These are phyloP conservation scores for Penicillium daleae DNA, from an alignment of 495 filamentous ascomycete species.

Conservation along the genomic window DNA sequence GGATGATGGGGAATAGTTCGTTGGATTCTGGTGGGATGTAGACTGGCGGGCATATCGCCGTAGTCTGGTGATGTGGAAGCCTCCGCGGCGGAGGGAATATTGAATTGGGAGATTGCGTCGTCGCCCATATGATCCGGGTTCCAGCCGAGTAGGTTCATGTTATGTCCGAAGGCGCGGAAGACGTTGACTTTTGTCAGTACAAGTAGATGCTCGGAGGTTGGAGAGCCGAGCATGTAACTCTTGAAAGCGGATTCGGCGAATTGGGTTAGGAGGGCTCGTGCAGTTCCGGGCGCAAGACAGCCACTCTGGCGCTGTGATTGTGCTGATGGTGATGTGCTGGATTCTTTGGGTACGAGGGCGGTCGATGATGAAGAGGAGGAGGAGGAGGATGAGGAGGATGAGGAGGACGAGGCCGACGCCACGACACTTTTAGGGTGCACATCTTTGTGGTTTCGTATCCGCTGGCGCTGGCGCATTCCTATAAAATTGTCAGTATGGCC, in stretches of 20 bases:
- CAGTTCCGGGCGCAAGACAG: neutral
- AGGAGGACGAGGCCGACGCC: neutral
- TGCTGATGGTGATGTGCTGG: neutral
- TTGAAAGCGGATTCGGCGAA: slow-evolving; percentile 37
- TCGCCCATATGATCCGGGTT: slow-evolving; percentile 33
- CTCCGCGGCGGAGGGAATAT: slow-evolving; percentile 4
- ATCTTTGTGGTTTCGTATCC: slow-evolving; percentile 16
- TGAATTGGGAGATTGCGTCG: slow-evolving; percentile 42
- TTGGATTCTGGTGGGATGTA: slow-evolving; percentile 55
- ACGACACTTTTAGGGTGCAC: slow-evolving; percentile 24
- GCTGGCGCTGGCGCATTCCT: slow-evolving; percentile 17
- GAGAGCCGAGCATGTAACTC: slow-evolving; percentile 36
- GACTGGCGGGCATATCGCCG: slow-evolving; percentile 37
- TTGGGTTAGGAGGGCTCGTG: slow-evolving; percentile 17
- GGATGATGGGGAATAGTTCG: slow-evolving; percentile 46
- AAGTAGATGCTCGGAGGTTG: slow-evolving; percentile 46
- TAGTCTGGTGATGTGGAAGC: slow-evolving; percentile 6
- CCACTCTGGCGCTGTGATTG: neutral
- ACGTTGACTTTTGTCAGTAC: slow-evolving; percentile 47
- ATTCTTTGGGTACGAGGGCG: neutral
- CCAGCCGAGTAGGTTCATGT: slow-evolving; percentile 23
- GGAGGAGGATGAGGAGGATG: too few relatives aligned
- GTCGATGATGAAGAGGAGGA: neutral
- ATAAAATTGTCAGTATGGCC: neutral
- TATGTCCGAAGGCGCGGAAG: slow-evolving; percentile 40